Base-by-base conservation (phyloP, 2,329 filamentous ascomycete genomes). In the Fusarium aywerte region DNA sequence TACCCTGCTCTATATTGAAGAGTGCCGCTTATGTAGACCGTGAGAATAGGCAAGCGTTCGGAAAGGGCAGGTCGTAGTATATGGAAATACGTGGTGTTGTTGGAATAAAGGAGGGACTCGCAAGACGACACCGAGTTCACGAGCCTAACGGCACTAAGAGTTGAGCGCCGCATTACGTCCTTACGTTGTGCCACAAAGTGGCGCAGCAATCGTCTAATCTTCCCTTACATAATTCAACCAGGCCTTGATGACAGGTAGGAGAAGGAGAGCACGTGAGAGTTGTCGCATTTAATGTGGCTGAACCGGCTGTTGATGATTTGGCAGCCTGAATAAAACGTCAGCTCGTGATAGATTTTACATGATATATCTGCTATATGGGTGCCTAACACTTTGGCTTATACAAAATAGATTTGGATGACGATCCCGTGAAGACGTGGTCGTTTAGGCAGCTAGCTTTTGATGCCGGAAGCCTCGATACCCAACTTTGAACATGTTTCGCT, bases 31-130 rank as follows among this genome's bases (percentile, higher is more conserved):
- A 23, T 21, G 25, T 49, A 49, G 50, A 57, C 42, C 5, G n/a
- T 33, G 49, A 40, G 32, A 43, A 51, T 52, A 58, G 43, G 55
- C 58, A 45, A 43, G 52, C 53, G 48, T 40, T 44, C 18, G 57
- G 48, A 65, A 21, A 15, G 21, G 18, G n/a, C 32, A 47, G 25
- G 51, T 62, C 43, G 60, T 65, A 40, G 68, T 61, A 53, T 68
- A 67, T 67, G 67, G 45, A 68, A 65, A 65, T 47, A 54, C 66
- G 69, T 69, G 69, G 69, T 70, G 71, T 66, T 73, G 71, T 31
- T 67, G 69, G 68, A 70, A 73, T 75, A 67, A 63, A 67, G 72
- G 76, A 76, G 75, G 68, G 73, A 73, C 67, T 74, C 69, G 65
- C 72, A 71, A 70, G 69, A 71, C 73, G 72, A 71, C 73, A 74